Evolutionary conservation across 805 yeast genomes (phyloP).

Genomic region (Blastobotrys attinorum): DNA sequence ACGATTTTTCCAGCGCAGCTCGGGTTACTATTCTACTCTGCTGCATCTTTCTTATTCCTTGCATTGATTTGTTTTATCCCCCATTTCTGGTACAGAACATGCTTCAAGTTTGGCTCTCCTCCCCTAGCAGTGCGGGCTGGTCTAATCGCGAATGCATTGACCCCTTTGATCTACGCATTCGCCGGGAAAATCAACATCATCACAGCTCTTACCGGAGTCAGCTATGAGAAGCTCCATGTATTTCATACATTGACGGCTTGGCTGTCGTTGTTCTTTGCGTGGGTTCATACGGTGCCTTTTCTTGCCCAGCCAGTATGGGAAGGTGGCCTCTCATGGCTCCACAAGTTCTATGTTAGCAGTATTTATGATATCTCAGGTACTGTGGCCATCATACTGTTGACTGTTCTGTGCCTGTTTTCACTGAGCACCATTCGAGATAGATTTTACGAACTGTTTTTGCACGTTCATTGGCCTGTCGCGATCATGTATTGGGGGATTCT

Average conservation of each 20-base stretch:
- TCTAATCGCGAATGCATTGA: slow-evolving; percentile 17
- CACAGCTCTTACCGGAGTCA: slow-evolving; percentile 14
- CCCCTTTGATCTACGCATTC: slow-evolving; percentile 17
- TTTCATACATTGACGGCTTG: slow-evolving; percentile 14
- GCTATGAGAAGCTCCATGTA: slow-evolving; percentile 15
- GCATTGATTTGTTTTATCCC: slow-evolving; percentile 11
- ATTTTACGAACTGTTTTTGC: slow-evolving; percentile 15
- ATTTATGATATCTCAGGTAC: slow-evolving; percentile 1
- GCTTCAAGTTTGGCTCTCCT: slow-evolving; percentile 15
- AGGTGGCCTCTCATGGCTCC: slow-evolving; percentile 12
- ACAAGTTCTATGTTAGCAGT: not conserved
- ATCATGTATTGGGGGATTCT: slow-evolving; percentile 14
- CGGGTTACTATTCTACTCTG: slow-evolving; percentile 6
- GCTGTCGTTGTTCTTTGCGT: slow-evolving; percentile 11
- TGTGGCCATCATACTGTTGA: slow-evolving; percentile 10
- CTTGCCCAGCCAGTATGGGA: slow-evolving; percentile 11
- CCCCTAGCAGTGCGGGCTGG: slow-evolving; percentile 17
- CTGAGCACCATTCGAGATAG: slow-evolving; percentile 10
- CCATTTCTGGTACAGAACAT: slow-evolving; percentile 14
- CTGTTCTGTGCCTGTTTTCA: slow-evolving; percentile 11
- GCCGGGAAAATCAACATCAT: slow-evolving; percentile 15
- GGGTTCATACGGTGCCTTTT: slow-evolving; percentile 16
- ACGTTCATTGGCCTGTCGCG: slow-evolving; percentile 17
- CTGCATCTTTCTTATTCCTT: slow-evolving; percentile 7
- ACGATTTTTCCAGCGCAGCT: slow-evolving; percentile 11